phyloP scores from a whole-genome alignment of 2,329 filamentous ascomycete genomes.

The Fusarium multiceps region DNA sequence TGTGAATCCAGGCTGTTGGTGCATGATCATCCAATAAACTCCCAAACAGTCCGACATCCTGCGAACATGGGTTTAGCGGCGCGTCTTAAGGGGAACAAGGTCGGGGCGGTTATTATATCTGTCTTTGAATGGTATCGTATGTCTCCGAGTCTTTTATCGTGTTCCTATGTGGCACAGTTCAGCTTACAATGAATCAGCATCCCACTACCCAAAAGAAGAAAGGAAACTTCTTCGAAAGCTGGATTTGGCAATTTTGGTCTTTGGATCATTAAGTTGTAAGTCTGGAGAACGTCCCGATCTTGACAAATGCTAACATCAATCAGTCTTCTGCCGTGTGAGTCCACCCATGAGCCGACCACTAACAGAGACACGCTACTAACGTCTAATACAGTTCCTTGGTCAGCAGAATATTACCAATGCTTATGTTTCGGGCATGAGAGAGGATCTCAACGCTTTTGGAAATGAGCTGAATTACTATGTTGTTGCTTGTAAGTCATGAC shows the following conservation, averaged over 20 bases:
- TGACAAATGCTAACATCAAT: background rate
- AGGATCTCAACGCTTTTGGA: background rate
- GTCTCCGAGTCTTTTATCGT: background rate
- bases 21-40: background rate
- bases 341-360: fast-evolving
- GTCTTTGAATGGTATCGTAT: constrained; percentile 12
- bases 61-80: background rate
- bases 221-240: constrained; percentile 4
- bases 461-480: constrained; percentile 14
- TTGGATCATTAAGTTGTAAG: background rate
- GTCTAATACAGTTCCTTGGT: background rate
- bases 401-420: constrained; percentile 12
- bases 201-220: background rate
- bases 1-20: background rate
- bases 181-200: background rate
- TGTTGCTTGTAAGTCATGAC: background rate
- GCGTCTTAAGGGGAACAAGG: background rate
- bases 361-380: background rate
- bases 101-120: background rate
- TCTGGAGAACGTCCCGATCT: background rate
- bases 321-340: constrained; percentile 11
- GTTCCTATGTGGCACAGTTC: fast-evolving
- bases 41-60: fast-evolving
- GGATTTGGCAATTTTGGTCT: background rate
- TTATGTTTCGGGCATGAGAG: constrained; percentile 8